Base-by-base conservation (phyloP, 805 yeast species). In the Lipomyces sp. region DNA sequence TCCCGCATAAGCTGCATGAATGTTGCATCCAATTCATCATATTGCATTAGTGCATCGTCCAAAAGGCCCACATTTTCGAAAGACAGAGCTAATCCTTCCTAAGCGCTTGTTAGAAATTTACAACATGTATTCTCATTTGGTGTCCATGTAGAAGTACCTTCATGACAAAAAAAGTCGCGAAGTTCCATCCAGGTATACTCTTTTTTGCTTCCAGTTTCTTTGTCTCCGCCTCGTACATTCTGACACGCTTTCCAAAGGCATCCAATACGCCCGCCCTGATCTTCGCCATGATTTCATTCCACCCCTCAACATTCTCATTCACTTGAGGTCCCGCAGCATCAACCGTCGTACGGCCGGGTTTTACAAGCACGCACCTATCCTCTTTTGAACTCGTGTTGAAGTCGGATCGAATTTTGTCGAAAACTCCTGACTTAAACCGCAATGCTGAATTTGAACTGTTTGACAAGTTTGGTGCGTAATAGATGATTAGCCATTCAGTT, bases 401-500 rank as follows among this genome's bases (percentile, higher is more conserved):
- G 70, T 87, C 90, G 7, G 80, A 69, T 63, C 79, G 81, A 54
- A 87, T 76, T 71, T 87, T 87, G 67, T 87, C 90, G 69, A 79
- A 83, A 0, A 81, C 77, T 2, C 86, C 82, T 1, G 82, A 78
- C 62, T 83, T 82, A 62, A 84, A 80, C 57, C 81, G 76, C 6
- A 83, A 72, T 2, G 73, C 73, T 4, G 71, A 50, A 53, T 69
- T 62, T n/a, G 72, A 53, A 50, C 72, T 81, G 32, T 59, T 50
- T 0, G 64, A 32, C n/a, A 76, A 77, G 24, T 75, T 66, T 1
- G 85, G 82, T 2, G 83, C 81, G 72, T 83, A 85, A 59, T 84
- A 80, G 0, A 90, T 76, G 3, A 92, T 81, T 67, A 84, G 79
- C 88, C 92, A 86, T 59, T 86, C 87, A 8, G 88, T 84, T 2